Conservation (phyloP, 169 alveolate genomes). For the Babesia bigemina region DNA sequence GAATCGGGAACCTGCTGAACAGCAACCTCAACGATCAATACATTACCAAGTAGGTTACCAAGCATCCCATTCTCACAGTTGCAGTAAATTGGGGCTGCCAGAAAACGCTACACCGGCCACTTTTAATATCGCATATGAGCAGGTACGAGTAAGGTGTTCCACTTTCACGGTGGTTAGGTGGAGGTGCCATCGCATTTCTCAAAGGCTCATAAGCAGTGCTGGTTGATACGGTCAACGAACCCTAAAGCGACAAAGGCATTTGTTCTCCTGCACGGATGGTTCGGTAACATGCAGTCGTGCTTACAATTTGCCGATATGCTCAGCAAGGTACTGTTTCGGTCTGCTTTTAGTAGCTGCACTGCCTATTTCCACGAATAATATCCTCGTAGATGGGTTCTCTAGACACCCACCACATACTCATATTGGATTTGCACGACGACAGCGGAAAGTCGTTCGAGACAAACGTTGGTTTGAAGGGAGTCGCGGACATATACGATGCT, state of each 20-base stretch:
- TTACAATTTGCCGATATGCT: slow-evolving; percentile 41
- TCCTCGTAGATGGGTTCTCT: slow-evolving; percentile 33
- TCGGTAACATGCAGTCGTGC: slow-evolving; percentile 66
- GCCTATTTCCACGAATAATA: background rate
- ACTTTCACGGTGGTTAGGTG: slow-evolving; percentile 3
- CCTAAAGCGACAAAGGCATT: slow-evolving; percentile 34
- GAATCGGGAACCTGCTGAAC: slow-evolving; percentile 50
- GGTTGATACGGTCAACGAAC: slow-evolving; percentile 58
- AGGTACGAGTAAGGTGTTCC: slow-evolving; percentile 1
- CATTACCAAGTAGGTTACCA: slow-evolving; percentile 29
- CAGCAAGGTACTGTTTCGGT: slow-evolving; percentile 33
- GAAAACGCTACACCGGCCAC: slow-evolving; percentile 41
- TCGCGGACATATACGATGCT: slow-evolving; percentile 57
- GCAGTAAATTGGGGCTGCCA: slow-evolving; percentile 57
- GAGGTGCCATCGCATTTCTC: slow-evolving; percentile 38
- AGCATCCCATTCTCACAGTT: background rate
- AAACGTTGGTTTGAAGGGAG: slow-evolving; percentile 63
- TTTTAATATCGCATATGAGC: slow-evolving; percentile 21
- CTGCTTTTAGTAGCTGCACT: background rate
- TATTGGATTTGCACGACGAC: slow-evolving; percentile 41
- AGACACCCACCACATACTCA: slow-evolving; percentile 44
- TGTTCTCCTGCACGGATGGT: slow-evolving; percentile 66
- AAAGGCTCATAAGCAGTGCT: slow-evolving; percentile 23
- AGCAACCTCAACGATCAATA: slow-evolving; percentile 44
- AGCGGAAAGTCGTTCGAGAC: slow-evolving; percentile 38